Conservation (phyloP, 331 rosid species). For the Stylosanthes scabra region DNA sequence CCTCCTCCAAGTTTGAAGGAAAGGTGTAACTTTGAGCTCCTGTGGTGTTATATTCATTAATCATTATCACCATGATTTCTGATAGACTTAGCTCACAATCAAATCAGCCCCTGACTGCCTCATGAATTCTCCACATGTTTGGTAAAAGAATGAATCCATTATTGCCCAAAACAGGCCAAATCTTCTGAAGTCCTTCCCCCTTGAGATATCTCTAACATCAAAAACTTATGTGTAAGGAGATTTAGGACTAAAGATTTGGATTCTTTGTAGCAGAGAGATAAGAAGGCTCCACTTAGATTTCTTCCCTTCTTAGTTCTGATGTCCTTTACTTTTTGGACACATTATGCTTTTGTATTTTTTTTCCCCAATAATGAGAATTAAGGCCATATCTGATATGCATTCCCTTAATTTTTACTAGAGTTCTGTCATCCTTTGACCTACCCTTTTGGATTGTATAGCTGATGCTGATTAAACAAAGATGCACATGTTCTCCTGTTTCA, state of each 20-base stretch:
- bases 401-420: slow-evolving; percentile 18
- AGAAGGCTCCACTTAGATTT: not conserved
- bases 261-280: not conserved
- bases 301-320: not conserved
- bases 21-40: slow-evolving; percentile 10
- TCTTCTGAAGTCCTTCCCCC: not conserved
- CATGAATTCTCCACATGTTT: slow-evolving; percentile 7
- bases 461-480: not conserved
- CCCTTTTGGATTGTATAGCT: not conserved
- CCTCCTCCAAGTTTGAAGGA: slow-evolving; percentile 14
- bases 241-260: not conserved
- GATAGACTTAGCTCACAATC: slow-evolving; percentile 9
- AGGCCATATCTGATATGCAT: not conserved
- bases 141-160: not conserved
- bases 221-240: too few species aligned
- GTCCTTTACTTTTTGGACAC: not conserved
- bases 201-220: too few species aligned
- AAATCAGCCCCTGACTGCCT: not conserved
- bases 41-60: not conserved
- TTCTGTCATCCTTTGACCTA: not conserved
- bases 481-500: not conserved
- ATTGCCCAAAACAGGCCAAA: not conserved
- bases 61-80: not conserved
- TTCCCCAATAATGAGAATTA: slow-evolving; percentile 25
- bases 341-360: slow-evolving; percentile 17